Conservation (phyloP, 2,329 filamentous ascomycete species). For the Penicillium sp. region DNA sequence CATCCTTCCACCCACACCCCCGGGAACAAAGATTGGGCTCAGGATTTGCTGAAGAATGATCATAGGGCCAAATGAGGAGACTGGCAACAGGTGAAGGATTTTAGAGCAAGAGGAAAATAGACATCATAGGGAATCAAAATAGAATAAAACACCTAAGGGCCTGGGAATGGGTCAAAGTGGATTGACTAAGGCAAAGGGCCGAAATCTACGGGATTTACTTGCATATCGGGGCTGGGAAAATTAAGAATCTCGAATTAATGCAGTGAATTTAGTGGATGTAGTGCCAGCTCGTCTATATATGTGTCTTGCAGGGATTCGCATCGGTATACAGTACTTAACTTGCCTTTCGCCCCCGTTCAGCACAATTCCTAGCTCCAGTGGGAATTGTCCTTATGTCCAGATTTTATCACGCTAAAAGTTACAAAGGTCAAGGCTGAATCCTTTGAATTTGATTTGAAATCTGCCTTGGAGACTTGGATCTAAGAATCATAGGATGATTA, state of each 20-base stretch:
- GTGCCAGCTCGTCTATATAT: not conserved
- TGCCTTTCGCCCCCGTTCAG: not conserved
- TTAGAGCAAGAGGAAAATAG: not conserved
- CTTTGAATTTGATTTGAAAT: not conserved
- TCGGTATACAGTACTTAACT: not conserved
- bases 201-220: not conserved
- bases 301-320: not conserved
- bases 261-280: not conserved
- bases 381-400: not conserved
- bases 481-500: too few relatives aligned
- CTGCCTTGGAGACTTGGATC: too few relatives aligned
- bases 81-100: not conserved
- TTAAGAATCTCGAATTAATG: not conserved
- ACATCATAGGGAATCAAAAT: not conserved
- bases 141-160: not conserved
- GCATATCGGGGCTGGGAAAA: not conserved
- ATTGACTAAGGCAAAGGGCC: slow-evolving; percentile 1
- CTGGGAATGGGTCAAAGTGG: not conserved
- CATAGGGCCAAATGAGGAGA: not conserved
- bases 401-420: not conserved
- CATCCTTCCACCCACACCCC: slow-evolving; percentile 17
- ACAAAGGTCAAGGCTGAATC: not conserved
- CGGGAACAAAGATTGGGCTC: slow-evolving; percentile 20
- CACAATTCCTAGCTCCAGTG: not conserved
- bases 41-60: slow-evolving; percentile 27